These are phyloP conservation scores for Aurantiochytrium sp. DNA, from an alignment of 108 stramenopile species.

Conservation along the genomic window DNA sequence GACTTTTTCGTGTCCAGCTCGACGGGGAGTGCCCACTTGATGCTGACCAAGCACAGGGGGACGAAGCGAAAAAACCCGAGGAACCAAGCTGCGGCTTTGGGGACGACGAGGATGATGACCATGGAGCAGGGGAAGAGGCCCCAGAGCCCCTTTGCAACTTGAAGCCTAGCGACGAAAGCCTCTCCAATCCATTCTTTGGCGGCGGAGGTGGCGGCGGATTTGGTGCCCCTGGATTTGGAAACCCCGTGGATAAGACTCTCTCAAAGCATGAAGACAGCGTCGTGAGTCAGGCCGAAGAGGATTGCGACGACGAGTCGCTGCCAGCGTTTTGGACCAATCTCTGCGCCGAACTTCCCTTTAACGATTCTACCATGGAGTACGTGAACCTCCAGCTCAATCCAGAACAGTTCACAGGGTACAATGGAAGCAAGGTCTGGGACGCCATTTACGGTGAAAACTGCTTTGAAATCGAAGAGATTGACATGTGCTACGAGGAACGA, in stretches of 20 bases:
- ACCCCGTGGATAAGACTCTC: neutral
- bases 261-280: neutral
- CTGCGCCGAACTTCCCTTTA: neutral
- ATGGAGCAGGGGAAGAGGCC: neutral
- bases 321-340: neutral
- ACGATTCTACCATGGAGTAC: slow-evolving; percentile 38
- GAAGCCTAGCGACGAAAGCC: neutral
- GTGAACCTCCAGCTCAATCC: slow-evolving; percentile 78
- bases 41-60: neutral
- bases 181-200: neutral
- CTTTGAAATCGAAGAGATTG: slow-evolving; percentile 33
- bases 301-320: neutral
- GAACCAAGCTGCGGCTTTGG: neutral
- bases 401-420: slow-evolving; percentile 86
- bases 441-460: slow-evolving; percentile 88
- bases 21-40: neutral
- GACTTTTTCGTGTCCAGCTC: neutral
- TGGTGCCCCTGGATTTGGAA: neutral
- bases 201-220: neutral
- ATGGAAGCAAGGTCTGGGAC: slow-evolving; percentile 75
- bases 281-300: neutral
- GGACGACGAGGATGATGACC: neutral
- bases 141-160: neutral
- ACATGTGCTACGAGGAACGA: slow-evolving; percentile 77
- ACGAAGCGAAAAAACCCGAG: neutral